These are phyloP conservation scores for Mycena galericulata DNA, from an alignment of 768 basidiomycete species.

Conservation along the genomic window DNA sequence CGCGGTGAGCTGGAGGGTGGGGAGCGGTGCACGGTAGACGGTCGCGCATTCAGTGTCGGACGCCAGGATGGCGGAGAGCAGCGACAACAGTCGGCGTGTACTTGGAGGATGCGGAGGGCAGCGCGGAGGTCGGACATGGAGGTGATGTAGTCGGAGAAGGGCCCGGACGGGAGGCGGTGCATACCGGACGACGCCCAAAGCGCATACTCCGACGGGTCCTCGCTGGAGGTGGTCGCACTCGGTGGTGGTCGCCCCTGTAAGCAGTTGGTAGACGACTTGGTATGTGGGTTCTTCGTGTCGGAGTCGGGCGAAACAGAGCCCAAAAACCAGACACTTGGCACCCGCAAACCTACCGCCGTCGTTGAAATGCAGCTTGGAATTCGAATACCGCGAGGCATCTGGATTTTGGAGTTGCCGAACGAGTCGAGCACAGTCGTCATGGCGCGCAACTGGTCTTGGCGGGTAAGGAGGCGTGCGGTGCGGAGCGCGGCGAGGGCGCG, in stretches of 20 bases:
- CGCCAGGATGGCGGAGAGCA: slow-evolving; percentile 80
- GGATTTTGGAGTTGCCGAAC: slow-evolving; percentile 93
- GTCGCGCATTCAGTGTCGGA: slow-evolving; percentile 60
- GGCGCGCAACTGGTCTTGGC: slow-evolving; percentile 84
- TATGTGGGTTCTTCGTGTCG: slow-evolving; percentile 88
- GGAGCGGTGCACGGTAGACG: slow-evolving; percentile 73
- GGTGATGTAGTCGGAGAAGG: slow-evolving; percentile 88
- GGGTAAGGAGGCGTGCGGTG: too few relatives aligned
- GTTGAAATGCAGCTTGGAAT: slow-evolving; percentile 84
- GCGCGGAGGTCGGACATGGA: slow-evolving; percentile 86
- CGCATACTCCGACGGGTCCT: slow-evolving; percentile 88
- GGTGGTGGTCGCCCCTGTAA: slow-evolving; percentile 83
- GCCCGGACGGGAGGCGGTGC: slow-evolving; percentile 88
- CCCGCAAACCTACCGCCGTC: slow-evolving; percentile 80
- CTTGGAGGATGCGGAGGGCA: slow-evolving; percentile 85
- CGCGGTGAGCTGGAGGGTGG: slow-evolving; percentile 81
- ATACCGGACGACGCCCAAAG: slow-evolving; percentile 88
- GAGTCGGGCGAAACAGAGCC: slow-evolving; percentile 79
- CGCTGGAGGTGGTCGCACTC: slow-evolving; percentile 81
- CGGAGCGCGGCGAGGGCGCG: too few relatives aligned
- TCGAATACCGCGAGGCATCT: slow-evolving; percentile 88
- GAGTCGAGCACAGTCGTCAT: slow-evolving; percentile 84
- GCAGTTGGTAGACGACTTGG: slow-evolving; percentile 93
- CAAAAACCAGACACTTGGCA: slow-evolving; percentile 85
- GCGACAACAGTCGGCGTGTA: slow-evolving; percentile 79